Evolutionary conservation across 1,284 basidiomycete species (phyloP), one percentile per base, ranked within the genome.

Genomic region (Cerioporus squamosus): DNA sequence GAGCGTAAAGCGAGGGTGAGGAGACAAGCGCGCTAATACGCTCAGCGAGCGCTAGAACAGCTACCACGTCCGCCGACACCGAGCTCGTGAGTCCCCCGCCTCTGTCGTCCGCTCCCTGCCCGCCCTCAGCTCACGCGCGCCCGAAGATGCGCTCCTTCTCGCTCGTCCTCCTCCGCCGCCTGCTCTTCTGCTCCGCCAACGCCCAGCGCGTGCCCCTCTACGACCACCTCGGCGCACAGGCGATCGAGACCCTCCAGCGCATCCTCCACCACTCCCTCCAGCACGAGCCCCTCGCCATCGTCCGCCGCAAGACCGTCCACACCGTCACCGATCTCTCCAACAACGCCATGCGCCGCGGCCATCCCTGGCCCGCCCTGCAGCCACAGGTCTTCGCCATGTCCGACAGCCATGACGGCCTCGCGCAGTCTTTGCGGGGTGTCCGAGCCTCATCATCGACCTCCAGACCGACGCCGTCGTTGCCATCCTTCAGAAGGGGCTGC

Each of bases 101-200:
- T 55, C 18, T 31, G 22, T 23, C 15, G 44, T n/a, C n/a, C n/a
- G n/a, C n/a, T n/a, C 15, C 48, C 44, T 14, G 6, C 43, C 8
- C 51, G 18, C 24, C 46, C 22, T 3, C 45, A 15, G n/a, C n/a
- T n/a, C 38, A 20, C 51, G 20, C 18, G 20, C 22, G 44, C 40
- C n/a, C n/a, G n/a, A 62, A 90, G 87, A 92, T 92, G 90, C 85
- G 90, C 39, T 89, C 90, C 0, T 92, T 93, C 71, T 90, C 90
- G 2, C 78, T 92, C 33, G 88, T 93, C 12, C 82, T 93, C 23
- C 82, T 92, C 29, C 82, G 90, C 8, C 82, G 90, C 7, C 79
- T 93, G 5, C 81, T 92, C 46, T 92, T 92, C 71, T 82, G 90
- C 76, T 39, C 74, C 61, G 53, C 70, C 65, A 53, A 74, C 69